Percentiles rank a stretch among this genome's conserved stretches.
Evolutionary conservation across 2,329 filamentous ascomycete species (phyloP).

Genomic region (Penicillium sp.): DNA sequence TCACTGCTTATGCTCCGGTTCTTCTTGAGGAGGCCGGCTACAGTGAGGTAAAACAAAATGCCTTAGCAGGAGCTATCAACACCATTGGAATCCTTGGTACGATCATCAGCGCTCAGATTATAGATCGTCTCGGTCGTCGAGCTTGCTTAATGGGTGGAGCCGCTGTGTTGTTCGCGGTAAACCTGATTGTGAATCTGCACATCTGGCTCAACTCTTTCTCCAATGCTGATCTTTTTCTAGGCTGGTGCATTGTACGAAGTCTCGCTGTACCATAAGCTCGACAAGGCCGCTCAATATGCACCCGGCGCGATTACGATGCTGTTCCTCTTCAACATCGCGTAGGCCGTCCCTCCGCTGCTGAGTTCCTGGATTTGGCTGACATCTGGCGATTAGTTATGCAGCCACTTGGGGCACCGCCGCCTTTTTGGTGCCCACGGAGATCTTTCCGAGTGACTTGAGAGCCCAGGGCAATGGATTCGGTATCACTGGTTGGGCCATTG

Average conservation of each 20-base stretch:
- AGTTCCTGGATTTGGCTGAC: not conserved
- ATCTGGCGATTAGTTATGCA: slow-evolving; percentile 39
- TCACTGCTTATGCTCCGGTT: slow-evolving; percentile 38
- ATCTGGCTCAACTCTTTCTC: not conserved
- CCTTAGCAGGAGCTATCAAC: slow-evolving; percentile 52
- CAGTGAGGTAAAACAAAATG: slow-evolving; percentile 42
- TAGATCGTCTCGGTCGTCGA: slow-evolving; percentile 50
- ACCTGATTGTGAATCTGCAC: slow-evolving; percentile 35
- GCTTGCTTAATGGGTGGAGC: slow-evolving; percentile 43
- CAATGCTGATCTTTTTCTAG: slow-evolving; percentile 13
- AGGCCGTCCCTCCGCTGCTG: not conserved
- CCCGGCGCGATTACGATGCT: slow-evolving; percentile 50
- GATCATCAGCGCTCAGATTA: slow-evolving; percentile 51
- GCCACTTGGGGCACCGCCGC: slow-evolving; percentile 53
- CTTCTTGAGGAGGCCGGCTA: slow-evolving; percentile 32
- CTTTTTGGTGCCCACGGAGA: slow-evolving; percentile 55
- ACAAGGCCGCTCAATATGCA: slow-evolving; percentile 39
- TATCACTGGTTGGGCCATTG: slow-evolving; percentile 60
- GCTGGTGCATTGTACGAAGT: slow-evolving; percentile 45
- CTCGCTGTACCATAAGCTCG: slow-evolving; percentile 32
- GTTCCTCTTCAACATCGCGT: slow-evolving; percentile 41
- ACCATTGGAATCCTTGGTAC: slow-evolving; percentile 54
- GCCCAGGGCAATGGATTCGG: slow-evolving; percentile 60
- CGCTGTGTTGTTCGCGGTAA: slow-evolving; percentile 41
- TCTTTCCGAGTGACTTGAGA: slow-evolving; percentile 57